Conservation (phyloP, 768 basidiomycete genomes). For the Tremella mesenterica region DNA sequence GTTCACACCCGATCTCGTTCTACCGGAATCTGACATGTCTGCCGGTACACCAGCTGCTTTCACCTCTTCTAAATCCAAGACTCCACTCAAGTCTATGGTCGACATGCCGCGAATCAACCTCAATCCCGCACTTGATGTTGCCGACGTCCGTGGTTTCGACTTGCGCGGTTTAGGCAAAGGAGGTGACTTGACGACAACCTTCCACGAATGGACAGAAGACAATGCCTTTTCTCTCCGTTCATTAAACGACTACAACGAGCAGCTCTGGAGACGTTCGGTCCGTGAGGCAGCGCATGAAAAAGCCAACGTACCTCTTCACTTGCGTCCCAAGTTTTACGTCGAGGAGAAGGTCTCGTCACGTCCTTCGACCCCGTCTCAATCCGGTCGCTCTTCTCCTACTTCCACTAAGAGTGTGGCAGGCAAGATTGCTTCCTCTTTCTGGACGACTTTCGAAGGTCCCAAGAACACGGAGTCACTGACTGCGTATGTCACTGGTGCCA, state of each 20-base stretch:
- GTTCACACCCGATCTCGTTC: slow-evolving; percentile 61
- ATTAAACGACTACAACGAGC: slow-evolving; percentile 79
- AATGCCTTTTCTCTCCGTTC: slow-evolving; percentile 83
- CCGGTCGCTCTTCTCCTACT: too few relatives aligned
- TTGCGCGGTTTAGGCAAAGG: slow-evolving; percentile 44
- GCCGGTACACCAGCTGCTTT: slow-evolving; percentile 6
- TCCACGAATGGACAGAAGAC: slow-evolving; percentile 68
- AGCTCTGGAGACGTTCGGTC: slow-evolving; percentile 85
- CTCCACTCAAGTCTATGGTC: slow-evolving; percentile 26
- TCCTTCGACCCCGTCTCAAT: slow-evolving; percentile 8
- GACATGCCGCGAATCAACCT: slow-evolving; percentile 61
- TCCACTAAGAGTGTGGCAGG: slow-evolving; percentile 26
- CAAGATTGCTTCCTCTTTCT: slow-evolving; percentile 37
- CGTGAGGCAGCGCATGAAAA: slow-evolving; percentile 52
- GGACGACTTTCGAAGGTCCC: slow-evolving; percentile 32
- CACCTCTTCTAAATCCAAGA: slow-evolving; percentile 7
- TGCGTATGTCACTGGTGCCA: slow-evolving; percentile 36
- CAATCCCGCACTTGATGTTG: slow-evolving; percentile 62
- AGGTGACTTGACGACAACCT: slow-evolving; percentile 48
- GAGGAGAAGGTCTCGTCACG: slow-evolving; percentile 7
- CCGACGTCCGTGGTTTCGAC: slow-evolving; percentile 10
- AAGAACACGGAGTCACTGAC: slow-evolving; percentile 35
- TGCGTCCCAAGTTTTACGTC: slow-evolving; percentile 41
- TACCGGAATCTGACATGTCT: slow-evolving; percentile 36
- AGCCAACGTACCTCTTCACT: slow-evolving; percentile 23